These are phyloP conservation scores for Solanum rostratum DNA, from an alignment of 257 asterid genomes.

Conservation along the genomic window DNA sequence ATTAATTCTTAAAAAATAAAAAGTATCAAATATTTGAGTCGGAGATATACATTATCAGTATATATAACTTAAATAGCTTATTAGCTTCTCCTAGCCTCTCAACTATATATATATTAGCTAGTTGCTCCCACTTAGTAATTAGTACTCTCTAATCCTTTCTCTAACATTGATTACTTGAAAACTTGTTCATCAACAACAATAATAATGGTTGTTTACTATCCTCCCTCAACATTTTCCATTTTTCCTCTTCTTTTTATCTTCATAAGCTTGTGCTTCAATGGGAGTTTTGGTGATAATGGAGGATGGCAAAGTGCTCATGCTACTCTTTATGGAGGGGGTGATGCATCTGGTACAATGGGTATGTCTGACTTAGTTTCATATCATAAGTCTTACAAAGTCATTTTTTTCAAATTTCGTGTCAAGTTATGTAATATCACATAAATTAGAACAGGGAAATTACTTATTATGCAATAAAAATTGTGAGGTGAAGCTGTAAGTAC, in stretches of 20 bases:
- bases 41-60: not conserved
- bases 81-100: slow-evolving; percentile 8
- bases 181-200: not conserved
- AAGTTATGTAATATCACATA: not conserved
- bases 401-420: no score
- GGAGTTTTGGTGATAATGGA: slow-evolving; percentile 13
- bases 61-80: not conserved
- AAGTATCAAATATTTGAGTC: not conserved
- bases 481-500: not conserved
- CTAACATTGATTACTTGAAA: not conserved
- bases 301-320: slow-evolving; percentile 19
- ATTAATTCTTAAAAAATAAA: not conserved
- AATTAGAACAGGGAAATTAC: not conserved
- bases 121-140: not conserved
- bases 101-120: not conserved
- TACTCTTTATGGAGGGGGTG: slow-evolving; percentile 15
- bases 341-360: slow-evolving; percentile 23
- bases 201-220: slow-evolving; percentile 26
- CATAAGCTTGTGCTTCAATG: slow-evolving; percentile 12
- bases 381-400: no score
- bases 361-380: not conserved
- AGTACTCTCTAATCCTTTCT: not conserved
- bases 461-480: not conserved
- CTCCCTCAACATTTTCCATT: slow-evolving; percentile 4
- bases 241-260: slow-evolving; percentile 13